These are phyloP conservation scores for Trematosphaeria pertusa DNA, from an alignment of 2,329 filamentous ascomycete genomes.

Conservation along the genomic window DNA sequence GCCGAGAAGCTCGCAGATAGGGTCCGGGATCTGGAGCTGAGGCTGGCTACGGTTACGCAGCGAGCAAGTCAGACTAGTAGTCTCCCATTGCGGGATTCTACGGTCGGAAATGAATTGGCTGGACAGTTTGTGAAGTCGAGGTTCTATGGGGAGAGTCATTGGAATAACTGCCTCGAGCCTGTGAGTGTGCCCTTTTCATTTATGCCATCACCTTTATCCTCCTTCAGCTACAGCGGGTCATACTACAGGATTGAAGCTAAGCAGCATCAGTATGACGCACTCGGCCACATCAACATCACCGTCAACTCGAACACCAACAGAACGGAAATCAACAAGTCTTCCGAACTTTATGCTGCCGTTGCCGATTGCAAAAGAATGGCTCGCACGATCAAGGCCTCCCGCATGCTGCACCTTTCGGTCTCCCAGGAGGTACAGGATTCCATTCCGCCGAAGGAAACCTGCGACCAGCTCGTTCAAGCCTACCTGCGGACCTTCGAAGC, in stretches of 20 bases:
- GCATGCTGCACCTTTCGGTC: conserved; percentile 50
- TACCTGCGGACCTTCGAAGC: conserved; percentile 60
- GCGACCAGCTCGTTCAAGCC: conserved; percentile 56
- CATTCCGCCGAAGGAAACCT: conserved; percentile 55
- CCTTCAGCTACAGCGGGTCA: conserved; percentile 49
- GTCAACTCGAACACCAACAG: conserved; percentile 51
- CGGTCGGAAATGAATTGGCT: not conserved
- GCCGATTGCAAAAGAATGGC: conserved; percentile 60
- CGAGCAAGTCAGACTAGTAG: not conserved
- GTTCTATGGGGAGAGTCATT: conserved; percentile 64
- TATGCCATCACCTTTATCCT: not conserved
- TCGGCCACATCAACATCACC: conserved; percentile 19
- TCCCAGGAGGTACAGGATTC: conserved; percentile 49
- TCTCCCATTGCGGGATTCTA: not conserved
- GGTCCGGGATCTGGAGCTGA: not conserved
- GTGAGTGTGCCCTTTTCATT: conserved; percentile 33
- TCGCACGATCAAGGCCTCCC: conserved; percentile 57
- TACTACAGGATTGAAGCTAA: conserved; percentile 9
- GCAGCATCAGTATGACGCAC: conserved; percentile 22
- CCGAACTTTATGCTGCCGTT: conserved; percentile 29
- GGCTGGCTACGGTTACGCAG: not conserved
- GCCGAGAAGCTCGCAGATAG: not conserved
- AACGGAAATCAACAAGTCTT: conserved; percentile 36
- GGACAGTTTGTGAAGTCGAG: conserved; percentile 57
- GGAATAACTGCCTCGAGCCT: conserved; percentile 42